Conservation (phyloP, 495 filamentous ascomycete genomes). For the Aspergillus cristatus region DNA sequence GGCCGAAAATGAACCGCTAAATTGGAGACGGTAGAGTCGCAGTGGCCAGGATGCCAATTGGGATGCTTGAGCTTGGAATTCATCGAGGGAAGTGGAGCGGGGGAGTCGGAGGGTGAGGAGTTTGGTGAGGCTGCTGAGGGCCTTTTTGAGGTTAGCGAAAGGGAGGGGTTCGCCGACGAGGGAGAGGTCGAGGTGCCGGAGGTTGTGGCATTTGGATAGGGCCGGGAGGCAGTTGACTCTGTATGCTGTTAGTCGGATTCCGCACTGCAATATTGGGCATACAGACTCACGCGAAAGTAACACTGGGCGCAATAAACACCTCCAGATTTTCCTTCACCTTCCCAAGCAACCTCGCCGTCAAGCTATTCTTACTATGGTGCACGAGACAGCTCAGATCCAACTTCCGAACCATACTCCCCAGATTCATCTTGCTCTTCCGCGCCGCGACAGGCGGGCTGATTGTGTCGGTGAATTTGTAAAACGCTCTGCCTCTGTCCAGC, state of each 20-base stretch:
- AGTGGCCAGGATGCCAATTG: constrained; percentile 9
- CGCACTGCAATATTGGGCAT: background rate
- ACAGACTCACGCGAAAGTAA: constrained; percentile 46
- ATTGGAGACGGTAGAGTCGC: constrained; percentile 12
- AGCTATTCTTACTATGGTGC: constrained; percentile 55
- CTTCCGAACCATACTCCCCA: constrained; percentile 45
- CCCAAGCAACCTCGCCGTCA: constrained; percentile 55
- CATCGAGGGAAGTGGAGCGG: constrained; percentile 27
- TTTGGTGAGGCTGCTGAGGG: constrained; percentile 38
- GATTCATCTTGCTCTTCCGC: constrained; percentile 42
- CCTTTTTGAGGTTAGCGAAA: constrained; percentile 42
- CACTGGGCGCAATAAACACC: constrained; percentile 55
- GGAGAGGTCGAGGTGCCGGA: constrained; percentile 49
- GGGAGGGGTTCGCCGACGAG: constrained; percentile 47
- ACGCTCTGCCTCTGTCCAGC: constrained; percentile 41
- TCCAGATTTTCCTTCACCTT: constrained; percentile 48
- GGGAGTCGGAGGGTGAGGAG: constrained; percentile 49
- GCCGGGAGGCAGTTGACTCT: constrained; percentile 54
- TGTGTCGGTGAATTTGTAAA: constrained; percentile 49
- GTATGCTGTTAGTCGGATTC: background rate
- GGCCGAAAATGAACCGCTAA: constrained; percentile 20
- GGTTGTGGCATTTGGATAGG: constrained; percentile 49
- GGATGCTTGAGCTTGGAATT: background rate
- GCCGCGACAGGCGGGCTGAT: constrained; percentile 53
- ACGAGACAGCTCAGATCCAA: constrained; percentile 53